Percentiles rank a stretch among this genome's conserved stretches.
phyloP scores from a whole-genome alignment of 1,284 basidiomycete species.

The Tranzscheliella williamsii region DNA sequence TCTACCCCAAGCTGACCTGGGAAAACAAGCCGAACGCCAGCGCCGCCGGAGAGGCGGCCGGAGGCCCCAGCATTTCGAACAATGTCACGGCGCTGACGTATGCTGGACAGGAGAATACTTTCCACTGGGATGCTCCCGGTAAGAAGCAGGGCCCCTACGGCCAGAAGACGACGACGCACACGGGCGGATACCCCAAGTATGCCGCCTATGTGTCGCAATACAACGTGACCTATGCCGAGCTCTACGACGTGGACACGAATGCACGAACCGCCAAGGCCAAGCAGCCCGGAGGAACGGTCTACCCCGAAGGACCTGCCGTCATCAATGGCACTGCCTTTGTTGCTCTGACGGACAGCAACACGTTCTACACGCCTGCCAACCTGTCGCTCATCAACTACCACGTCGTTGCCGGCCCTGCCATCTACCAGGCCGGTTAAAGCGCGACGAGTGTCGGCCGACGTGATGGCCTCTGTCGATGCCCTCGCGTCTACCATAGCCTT shows the following conservation, averaged over 20 bases:
- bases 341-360: slow-evolving; percentile 28
- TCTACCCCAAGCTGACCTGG: slow-evolving; percentile 46
- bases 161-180: slow-evolving; percentile 37
- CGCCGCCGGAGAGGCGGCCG: slow-evolving; percentile 29
- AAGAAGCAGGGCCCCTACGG: slow-evolving; percentile 41
- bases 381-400: slow-evolving; percentile 41
- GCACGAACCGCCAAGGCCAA: slow-evolving; percentile 33
- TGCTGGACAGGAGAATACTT: slow-evolving; percentile 27
- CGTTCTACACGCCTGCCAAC: slow-evolving; percentile 39
- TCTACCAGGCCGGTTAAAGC: slow-evolving; percentile 46
- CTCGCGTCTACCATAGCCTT: too few relatives aligned
- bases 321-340: slow-evolving; percentile 47
- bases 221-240: slow-evolving; percentile 45
- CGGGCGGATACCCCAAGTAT: slow-evolving; percentile 28
- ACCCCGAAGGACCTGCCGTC: slow-evolving; percentile 15
- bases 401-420: slow-evolving; percentile 43
- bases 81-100: slow-evolving; percentile 42
- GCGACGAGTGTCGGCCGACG: too few relatives aligned
- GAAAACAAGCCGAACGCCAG: slow-evolving; percentile 38
- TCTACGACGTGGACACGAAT: slow-evolving; percentile 40
- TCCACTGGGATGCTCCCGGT: slow-evolving; percentile 41
- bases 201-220: slow-evolving; percentile 45
- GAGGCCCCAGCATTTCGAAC: slow-evolving; percentile 41
- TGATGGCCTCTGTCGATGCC: too few relatives aligned
- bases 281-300: slow-evolving; percentile 37